Evolutionary conservation across 192 early-diverging fungal genomes (phyloP).

Genomic region (Coemansia guatemalensis): DNA sequence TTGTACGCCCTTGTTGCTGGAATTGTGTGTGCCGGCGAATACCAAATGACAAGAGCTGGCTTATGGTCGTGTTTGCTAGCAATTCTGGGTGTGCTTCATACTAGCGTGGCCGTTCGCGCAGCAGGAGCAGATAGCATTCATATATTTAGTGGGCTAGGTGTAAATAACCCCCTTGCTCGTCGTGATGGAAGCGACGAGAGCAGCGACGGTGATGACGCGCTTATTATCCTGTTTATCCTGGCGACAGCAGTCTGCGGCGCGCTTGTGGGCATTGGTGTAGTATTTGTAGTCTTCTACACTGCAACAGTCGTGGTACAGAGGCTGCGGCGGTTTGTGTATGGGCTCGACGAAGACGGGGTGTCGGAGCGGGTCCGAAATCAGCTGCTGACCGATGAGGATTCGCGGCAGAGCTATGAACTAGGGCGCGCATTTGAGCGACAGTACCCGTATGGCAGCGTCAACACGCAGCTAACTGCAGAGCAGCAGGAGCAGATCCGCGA

Average conservation of each 20-base stretch:
- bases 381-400: conserved; percentile 53
- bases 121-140: not conserved
- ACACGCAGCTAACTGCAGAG: conserved; percentile 72
- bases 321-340: conserved; percentile 27
- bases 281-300: conserved; percentile 27
- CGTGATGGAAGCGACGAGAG: conserved; percentile 1
- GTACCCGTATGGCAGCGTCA: conserved; percentile 71
- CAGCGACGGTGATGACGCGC: conserved; percentile 31
- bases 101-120: conserved; percentile 2
- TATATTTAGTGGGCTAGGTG: not conserved
- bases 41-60: not conserved
- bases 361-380: conserved; percentile 46
- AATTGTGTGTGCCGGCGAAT: not conserved
- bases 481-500: conserved; percentile 77
- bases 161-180: not conserved
- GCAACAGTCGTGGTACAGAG: conserved; percentile 21
- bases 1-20: not conserved
- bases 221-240: conserved; percentile 40
- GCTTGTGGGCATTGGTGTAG: conserved; percentile 35
- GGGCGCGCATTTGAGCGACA: conserved; percentile 65
- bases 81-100: not conserved
- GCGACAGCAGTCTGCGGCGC: conserved; percentile 35
- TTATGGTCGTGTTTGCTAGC: not conserved
- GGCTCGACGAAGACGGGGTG: conserved; percentile 46
- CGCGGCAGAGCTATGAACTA: conserved; percentile 56